Base-by-base conservation (phyloP, 768 basidiomycete genomes). In the Termitomyces sp. region DNA sequence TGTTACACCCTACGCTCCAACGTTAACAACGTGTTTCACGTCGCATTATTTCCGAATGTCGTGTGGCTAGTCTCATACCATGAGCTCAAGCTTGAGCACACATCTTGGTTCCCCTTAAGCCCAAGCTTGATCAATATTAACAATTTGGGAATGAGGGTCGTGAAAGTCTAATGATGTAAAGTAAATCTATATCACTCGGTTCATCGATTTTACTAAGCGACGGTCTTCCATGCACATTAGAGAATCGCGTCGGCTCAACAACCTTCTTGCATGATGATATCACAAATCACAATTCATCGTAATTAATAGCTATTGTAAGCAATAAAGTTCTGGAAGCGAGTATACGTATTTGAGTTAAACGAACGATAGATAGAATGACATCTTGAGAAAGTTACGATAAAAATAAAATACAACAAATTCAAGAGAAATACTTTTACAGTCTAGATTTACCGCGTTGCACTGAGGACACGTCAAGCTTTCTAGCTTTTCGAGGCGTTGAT, bases 371-470 rank as follows among this genome's bases (percentile, higher is more conserved):
- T 54, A 34, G 1, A 40, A 32, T 32, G 42, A 43, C 42, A 56
- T 43, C 40, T 43, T 32, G 15, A n/a, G 29, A 17, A 36, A 17
- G 15, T 38, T 20, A 15, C 7, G 4, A 31, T 55, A 5, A 25
- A 37, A 6, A 40, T 57, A 48, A 31, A 20, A 47, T 60, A 60
- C 43, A 60, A 34, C 46, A 54, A 11, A 60, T 60, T 17, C 34
- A 34, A 37, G 9, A 60, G 50, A 60, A 32, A 45, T 52, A 56
- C 29, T n/a, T 32, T 4, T 49, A 47, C 43, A 47, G 9, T 46
- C 52, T 60, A 36, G 10, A 60, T 53, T 42, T 31, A 25, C 57
- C 5, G 25, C 37, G 25, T 37, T 53, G 3, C 12, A 38, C 15
- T 2, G 7, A 38, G 15, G 25, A 32, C 34, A 34, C 14, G 6